Conservation (phyloP, 2,329 filamentous ascomycete species). For the Exophiala sp. region DNA sequence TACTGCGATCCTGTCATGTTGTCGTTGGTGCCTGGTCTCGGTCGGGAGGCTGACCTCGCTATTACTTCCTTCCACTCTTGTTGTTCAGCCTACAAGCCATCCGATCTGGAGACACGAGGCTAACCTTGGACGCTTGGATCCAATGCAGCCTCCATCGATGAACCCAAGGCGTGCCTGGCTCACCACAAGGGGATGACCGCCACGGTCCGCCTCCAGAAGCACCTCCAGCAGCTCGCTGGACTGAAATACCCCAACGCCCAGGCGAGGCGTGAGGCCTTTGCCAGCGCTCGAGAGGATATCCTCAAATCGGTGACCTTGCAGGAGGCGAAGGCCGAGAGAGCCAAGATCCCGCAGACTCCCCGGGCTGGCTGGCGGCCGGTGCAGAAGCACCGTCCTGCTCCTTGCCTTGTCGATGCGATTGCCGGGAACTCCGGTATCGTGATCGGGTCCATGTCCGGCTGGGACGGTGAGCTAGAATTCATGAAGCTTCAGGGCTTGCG, state of each 20-base stretch:
- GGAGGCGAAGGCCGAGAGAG: slow-evolving; percentile 3
- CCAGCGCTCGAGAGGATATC: slow-evolving; percentile 8
- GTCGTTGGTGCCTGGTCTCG: too few species aligned
- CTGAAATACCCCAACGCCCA: not conserved
- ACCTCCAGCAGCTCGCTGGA: slow-evolving; percentile 1
- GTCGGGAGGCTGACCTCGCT: too few species aligned
- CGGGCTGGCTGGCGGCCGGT: too few species aligned
- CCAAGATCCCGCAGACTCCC: too few species aligned
- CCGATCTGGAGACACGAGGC: not conserved
- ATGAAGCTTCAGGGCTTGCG: slow-evolving; percentile 11
- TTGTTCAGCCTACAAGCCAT: too few species aligned
- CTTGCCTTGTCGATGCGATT: too few species aligned
- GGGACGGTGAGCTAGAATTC: slow-evolving; percentile 11
- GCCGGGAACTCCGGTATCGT: slow-evolving; percentile 1
- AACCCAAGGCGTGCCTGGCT: not conserved
- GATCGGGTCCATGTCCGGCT: slow-evolving; percentile 11
- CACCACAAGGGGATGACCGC: not conserved
- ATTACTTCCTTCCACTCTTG: too few species aligned
- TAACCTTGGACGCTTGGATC: not conserved
- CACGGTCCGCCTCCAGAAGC: not conserved
- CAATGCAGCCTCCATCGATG: not conserved
- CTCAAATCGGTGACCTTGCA: slow-evolving; percentile 11
- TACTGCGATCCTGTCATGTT: too few species aligned
- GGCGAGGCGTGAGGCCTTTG: slow-evolving; percentile 7
- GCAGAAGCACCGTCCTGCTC: not conserved